Conservation (phyloP, 192 early-diverging fungal genomes). For the Coemansia sp. region DNA sequence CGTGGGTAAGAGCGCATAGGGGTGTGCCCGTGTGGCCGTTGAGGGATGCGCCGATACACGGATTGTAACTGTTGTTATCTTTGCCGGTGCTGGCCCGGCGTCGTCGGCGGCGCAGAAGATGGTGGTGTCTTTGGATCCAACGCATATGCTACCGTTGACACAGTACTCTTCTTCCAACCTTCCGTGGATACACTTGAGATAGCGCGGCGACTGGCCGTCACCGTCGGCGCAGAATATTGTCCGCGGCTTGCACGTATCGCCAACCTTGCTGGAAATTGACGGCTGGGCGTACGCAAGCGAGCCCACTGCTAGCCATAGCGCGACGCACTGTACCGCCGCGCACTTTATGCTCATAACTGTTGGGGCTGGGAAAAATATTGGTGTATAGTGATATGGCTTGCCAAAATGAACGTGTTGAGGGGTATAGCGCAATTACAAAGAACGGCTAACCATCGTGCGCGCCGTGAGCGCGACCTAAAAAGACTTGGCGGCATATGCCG, state of each 20-base stretch:
- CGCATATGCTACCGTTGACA: conserved; percentile 21
- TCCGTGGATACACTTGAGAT: conserved; percentile 37
- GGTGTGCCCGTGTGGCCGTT: background rate
- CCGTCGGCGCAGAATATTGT: conserved; percentile 47
- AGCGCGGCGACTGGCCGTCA: conserved; percentile 31
- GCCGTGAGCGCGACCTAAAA: too few species aligned
- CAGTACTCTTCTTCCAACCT: conserved; percentile 28
- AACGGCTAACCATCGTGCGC: too few species aligned
- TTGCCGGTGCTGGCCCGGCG: background rate
- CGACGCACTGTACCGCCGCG: conserved; percentile 1
- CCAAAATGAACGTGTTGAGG: too few species aligned
- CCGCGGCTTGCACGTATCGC: conserved; percentile 23
- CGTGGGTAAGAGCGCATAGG: background rate
- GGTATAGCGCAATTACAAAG: too few species aligned
- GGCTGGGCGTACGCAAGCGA: conserved; percentile 16
- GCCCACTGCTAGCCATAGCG: conserved; percentile 7
- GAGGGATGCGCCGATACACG: background rate
- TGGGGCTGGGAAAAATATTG: too few species aligned
- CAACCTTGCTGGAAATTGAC: conserved; percentile 3
- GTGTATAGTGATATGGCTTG: too few species aligned
- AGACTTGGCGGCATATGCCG: too few species aligned
- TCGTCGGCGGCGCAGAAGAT: conserved; percentile 31
- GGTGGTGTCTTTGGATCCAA: conserved; percentile 41
- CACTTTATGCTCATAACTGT: conserved; percentile 4
- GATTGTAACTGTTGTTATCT: conserved; percentile 5